Base-by-base conservation (phyloP, 768 basidiomycete species). In the Russula earlei region DNA sequence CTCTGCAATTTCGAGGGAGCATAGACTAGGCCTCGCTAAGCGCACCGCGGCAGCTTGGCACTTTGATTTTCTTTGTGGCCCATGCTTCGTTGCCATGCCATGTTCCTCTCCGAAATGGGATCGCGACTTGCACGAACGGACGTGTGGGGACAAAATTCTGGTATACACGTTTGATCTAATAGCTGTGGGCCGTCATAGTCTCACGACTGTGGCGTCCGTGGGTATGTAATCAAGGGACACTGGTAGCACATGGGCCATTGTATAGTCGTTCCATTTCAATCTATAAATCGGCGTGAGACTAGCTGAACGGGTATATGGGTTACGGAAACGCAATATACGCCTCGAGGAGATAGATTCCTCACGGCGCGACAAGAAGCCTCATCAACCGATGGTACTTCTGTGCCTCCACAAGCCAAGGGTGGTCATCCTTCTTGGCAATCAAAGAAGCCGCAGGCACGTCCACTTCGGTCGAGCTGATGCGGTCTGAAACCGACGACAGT, bases 401-500 rank as follows among this genome's bases (percentile, higher is more conserved):
- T 3, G 57, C 57, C 31, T 58, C 57, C 27, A 54, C 7, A 5
- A 58, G 41, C 57, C 57, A 58, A 17, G 57, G 52, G 15, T 49
- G 52, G 27, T 6, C 7, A 17, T 25, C 47, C 22, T 20, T 27
- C 36, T 27, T 20, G 6, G 45, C 45, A 24, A 47, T 27, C 11
- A 58, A 15, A 47, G 25, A 34, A 12, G 52, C 15, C 14, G 29
- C 25, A 17, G 47, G 9, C 22, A 54, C 6, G 15, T 54, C 57
- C 27, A 33, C 52, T 4, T 54, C 12, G 3, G 6, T 38, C 14
- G 47, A 29, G 12, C 6, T 34, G 6, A 58, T 15, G 5, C 47
- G 46, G 14, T 25, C 20, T 24, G 27, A 22, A 17, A 17, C 25
- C 24, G 38, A 33, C 5, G 7, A 12, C 15, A 49, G 2, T 5